phyloP scores from a whole-genome alignment of 1,139 yeast genomes.

The Nakaseomyces glabratus region DNA sequence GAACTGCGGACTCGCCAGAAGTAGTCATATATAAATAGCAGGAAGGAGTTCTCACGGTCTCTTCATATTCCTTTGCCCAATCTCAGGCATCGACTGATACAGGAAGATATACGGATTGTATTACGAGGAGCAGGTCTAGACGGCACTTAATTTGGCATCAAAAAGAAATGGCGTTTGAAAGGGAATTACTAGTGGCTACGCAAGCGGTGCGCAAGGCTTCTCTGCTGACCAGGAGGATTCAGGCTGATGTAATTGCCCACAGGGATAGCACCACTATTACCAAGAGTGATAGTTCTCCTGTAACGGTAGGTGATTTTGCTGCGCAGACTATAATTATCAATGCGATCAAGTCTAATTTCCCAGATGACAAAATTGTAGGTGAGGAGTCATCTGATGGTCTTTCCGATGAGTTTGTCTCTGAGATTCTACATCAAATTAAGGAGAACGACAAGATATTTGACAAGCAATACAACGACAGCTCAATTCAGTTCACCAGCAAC shows the following conservation, averaged over 20 bases:
- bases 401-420: constrained; percentile 39
- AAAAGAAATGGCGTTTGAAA: constrained; percentile 34
- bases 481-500: constrained; percentile 35
- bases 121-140: too few species aligned
- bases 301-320: constrained; percentile 92
- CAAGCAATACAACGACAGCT: constrained; percentile 14
- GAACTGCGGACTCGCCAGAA: too few species aligned
- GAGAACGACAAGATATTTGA: constrained; percentile 32
- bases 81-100: too few species aligned
- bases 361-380: constrained; percentile 80
- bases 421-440: constrained; percentile 43
- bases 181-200: constrained; percentile 70
- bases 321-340: constrained; percentile 89
- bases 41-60: too few species aligned
- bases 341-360: constrained; percentile 72
- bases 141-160: too few species aligned
- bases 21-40: too few species aligned
- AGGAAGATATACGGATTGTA: too few species aligned
- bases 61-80: too few species aligned
- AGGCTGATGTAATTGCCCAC: constrained; percentile 54
- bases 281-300: constrained; percentile 87
- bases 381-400: constrained; percentile 80
- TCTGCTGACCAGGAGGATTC: constrained; percentile 60
- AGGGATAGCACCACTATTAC: constrained; percentile 56
- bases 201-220: constrained; percentile 88